Evolutionary conservation across 1,284 basidiomycete species (phyloP), one percentile per base, ranked within the genome.

Genomic region (Ustilago cynodontis): DNA sequence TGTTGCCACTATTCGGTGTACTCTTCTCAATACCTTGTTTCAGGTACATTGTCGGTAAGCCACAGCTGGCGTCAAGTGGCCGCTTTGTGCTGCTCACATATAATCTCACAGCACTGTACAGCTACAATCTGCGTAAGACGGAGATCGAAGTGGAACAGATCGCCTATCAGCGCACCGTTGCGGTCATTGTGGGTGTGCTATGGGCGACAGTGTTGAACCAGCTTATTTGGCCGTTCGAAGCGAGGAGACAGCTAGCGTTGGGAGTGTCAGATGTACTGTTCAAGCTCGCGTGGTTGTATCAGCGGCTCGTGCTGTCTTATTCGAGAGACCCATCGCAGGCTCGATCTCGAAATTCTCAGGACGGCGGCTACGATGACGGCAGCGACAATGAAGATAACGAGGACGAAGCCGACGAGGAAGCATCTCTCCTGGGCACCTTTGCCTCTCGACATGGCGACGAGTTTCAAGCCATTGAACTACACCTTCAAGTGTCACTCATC

Each of bases 181-280:
- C 94, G 24, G 95, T 99, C n/a, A 92, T 90, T 0, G 89, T 90
- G 7, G 95, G 95, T 16, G 94, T 96, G 0, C 85, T 95, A 0
- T 98, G 93, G 92, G 95, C 94, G 0, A 90, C 91, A 2, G 86
- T 97, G 29, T 91, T 98, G 14, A 95, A 93, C 7, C 89, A 93
- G 53, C 92, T 93, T 74, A 94, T 95, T 91, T 98, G 95, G 95
- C 95, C 96, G 1, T 91, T 93, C 22, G 95, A 97, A 83, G 95
- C 95, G 0, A 88, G 95, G 59, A 88, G 93, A 31, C 95, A 98
- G 86, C 88, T 99, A 2, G 91, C 92, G 43, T 91, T 91, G 69
- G 92, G 91, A 0, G 88, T 98, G 4, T 92, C 93, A 87, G 94
- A 98, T 37, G 74, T 83, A 16, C 55, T 84, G 9, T 84, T 84